phyloP scores from a whole-genome alignment of 2,329 filamentous ascomycete species.

The Ilyonectria destructans region DNA sequence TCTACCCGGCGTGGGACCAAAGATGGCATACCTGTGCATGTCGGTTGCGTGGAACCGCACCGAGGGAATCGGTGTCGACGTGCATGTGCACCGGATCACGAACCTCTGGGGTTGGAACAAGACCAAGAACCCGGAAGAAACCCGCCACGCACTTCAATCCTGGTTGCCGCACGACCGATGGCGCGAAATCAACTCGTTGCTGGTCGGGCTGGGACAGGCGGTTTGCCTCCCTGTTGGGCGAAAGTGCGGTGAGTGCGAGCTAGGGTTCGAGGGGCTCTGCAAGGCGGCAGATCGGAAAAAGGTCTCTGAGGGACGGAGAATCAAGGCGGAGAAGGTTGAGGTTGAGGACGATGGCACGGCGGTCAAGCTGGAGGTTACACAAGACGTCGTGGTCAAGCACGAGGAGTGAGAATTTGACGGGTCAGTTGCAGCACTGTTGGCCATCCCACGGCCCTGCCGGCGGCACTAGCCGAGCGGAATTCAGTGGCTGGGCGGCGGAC shows the following conservation, averaged over 20 bases:
- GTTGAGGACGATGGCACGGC: slow-evolving; percentile 44
- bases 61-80: slow-evolving; percentile 91
- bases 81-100: slow-evolving; percentile 95
- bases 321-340: slow-evolving; percentile 51
- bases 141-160: slow-evolving; percentile 79
- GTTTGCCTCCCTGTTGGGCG: slow-evolving; percentile 86
- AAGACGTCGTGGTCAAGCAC: slow-evolving; percentile 47
- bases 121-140: slow-evolving; percentile 87
- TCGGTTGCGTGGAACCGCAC: slow-evolving; percentile 77
- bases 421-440: slow-evolving; percentile 3
- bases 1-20: slow-evolving; percentile 91
- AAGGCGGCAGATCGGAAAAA: slow-evolving; percentile 78
- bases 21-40: slow-evolving; percentile 94
- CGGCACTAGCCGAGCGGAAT: slow-evolving; percentile 25
- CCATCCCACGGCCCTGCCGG: slow-evolving; percentile 23
- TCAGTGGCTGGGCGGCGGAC: slow-evolving; percentile 21
- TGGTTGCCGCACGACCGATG: slow-evolving; percentile 91
- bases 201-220: slow-evolving; percentile 91
- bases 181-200: slow-evolving; percentile 92
- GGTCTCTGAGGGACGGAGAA: slow-evolving; percentile 70
- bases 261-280: slow-evolving; percentile 85
- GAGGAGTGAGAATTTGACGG: slow-evolving; percentile 45
- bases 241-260: slow-evolving; percentile 88
- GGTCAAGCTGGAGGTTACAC: slow-evolving; percentile 46
- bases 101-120: slow-evolving; percentile 95